A percentile compares a stretch with the other conserved stretches of the same genome.
These are phyloP conservation scores for Fraxinus sp. DNA, from an alignment of 305 asterid genomes.

Conservation along the genomic window DNA sequence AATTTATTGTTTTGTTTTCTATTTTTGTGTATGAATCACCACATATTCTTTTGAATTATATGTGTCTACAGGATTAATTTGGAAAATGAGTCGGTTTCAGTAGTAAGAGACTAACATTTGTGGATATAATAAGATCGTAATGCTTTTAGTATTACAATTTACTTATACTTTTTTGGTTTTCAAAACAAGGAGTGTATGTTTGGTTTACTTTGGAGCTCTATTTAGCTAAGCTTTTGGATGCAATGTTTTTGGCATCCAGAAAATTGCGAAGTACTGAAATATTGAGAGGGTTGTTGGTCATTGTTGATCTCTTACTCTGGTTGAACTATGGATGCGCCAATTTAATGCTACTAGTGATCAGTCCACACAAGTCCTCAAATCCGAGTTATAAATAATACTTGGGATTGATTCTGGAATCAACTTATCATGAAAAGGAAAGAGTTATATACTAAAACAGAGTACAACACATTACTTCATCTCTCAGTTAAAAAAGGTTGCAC, in stretches of 20 bases:
- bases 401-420: not conserved
- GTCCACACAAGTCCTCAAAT: not conserved
- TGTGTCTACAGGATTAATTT: not conserved
- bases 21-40: not conserved
- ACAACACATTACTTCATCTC: not conserved
- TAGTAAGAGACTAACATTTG: not conserved
- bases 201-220: not conserved
- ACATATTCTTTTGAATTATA: not conserved
- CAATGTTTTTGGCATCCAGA: not conserved
- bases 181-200: not conserved
- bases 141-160: not conserved
- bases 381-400: not conserved
- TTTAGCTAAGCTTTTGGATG: not conserved
- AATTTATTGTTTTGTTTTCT: not conserved
- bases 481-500: not conserved
- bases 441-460: not conserved
- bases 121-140: not conserved
- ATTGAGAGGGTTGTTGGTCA: not conserved
- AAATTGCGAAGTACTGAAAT: not conserved
- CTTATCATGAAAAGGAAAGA: not conserved
- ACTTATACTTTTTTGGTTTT: not conserved
- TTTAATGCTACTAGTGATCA: not conserved
- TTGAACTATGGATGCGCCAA: not conserved
- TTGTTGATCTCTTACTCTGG: not conserved
- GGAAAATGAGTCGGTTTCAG: not conserved